Conservation (phyloP, 176 grass and related monocot species). For the Hyparrhenia diplandra region DNA sequence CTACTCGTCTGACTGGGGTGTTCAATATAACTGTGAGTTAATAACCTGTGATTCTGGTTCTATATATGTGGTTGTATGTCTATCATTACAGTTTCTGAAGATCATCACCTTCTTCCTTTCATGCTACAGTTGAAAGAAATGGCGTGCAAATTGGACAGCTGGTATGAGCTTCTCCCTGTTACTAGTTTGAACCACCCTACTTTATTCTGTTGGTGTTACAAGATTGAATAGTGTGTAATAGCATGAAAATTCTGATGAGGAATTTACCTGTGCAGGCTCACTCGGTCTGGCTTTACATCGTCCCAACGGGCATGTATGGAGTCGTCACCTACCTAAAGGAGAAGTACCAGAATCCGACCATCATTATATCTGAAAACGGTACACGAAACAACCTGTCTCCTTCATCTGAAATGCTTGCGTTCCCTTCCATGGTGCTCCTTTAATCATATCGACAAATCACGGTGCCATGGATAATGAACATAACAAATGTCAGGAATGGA, state of each 20-base stretch:
- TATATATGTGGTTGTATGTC: not conserved
- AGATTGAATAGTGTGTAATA: not conserved
- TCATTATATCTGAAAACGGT: slow-evolving; percentile 92
- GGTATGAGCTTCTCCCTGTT: slow-evolving; percentile 37
- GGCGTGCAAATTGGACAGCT: slow-evolving; percentile 69
- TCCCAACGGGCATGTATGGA: slow-evolving; percentile 80
- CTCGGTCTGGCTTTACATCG: slow-evolving; percentile 87
- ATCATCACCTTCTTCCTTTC: not conserved
- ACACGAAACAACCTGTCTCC: not conserved
- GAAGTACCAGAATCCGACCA: slow-evolving; percentile 63
- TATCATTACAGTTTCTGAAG: not conserved
- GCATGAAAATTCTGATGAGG: not conserved
- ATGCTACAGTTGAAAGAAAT: slow-evolving; percentile 55
- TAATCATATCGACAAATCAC: no score
- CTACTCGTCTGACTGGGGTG: slow-evolving; percentile 74
- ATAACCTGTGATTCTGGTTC: slow-evolving; percentile 1
- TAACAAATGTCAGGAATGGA: slow-evolving; percentile 43
- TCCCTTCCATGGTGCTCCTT: not conserved
- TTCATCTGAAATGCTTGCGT: not conserved
- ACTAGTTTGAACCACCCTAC: not conserved
- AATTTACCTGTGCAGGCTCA: slow-evolving; percentile 43
- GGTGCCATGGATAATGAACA: not conserved
- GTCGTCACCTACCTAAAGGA: slow-evolving; percentile 74
- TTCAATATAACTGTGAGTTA: slow-evolving; percentile 41
- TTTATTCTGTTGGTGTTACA: slow-evolving; percentile 9